Evolutionary conservation across 345 rosid genomes (phyloP), one percentile per base, ranked within the genome.

Genomic region (Sisymbrium altissimum): DNA sequence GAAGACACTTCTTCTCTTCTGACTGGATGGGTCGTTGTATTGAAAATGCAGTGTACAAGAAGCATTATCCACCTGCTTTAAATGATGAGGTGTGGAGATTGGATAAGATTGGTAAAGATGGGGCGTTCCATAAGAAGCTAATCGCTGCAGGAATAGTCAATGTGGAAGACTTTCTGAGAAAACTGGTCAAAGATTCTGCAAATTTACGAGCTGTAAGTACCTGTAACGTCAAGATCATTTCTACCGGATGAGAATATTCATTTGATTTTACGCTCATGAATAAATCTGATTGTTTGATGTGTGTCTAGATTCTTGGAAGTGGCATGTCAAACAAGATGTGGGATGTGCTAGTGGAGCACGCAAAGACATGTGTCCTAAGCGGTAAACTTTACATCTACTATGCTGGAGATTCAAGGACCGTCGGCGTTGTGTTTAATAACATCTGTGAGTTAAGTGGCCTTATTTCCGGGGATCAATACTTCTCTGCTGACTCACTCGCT

Each of bases 281-380:
- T 83, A 45, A 76, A 71, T 17, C 36, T 21, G 58, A 5, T 68
- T 39, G 52, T 35, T 18, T 66, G 48, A 43, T 61, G 50, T 69
- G 39, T 57, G 45, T 80, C 71, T 75, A 93, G 98, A 83, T 83
- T 85, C 93, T 93, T 65, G 98, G 97, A 45, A 85, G 89, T 76
- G 98, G 98, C 8, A 93, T 93, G 97, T 90, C 98, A 70, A 93
- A 93, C 84, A 90, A 85, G 82, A 93, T 93, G 97, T 93, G 98
- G 98, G 98, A 93, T 0, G 95, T 94, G 67, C 87, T 93, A 55
- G 53, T 86, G 69, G 95, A 93, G 49, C 98, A 93, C 68, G 93
- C 98, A 38, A 93, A 93, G 89, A 93, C 98, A 14, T 93, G 98
- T 73, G 93, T 78, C 71, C 87, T 93, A 11, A 63, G 86, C 44